Evolutionary conservation across 345 rosid species (phyloP).

Genomic region (Atalantia buxifolia): DNA sequence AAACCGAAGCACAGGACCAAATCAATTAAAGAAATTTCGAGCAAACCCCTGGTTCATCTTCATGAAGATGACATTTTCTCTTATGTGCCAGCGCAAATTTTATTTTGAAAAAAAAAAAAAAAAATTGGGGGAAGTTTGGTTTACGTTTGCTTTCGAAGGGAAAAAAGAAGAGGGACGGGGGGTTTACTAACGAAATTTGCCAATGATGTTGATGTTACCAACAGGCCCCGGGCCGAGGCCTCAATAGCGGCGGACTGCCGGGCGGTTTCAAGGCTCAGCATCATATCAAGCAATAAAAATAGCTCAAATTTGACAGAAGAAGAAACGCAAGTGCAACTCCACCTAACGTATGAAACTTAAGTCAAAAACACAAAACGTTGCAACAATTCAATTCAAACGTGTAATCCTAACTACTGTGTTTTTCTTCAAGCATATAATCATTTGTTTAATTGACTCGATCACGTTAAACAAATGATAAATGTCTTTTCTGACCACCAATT

Average conservation of each 20-base stretch:
- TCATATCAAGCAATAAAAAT: not conserved
- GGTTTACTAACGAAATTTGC: not conserved
- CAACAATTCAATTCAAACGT: not conserved
- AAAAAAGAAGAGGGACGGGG: too few species aligned
- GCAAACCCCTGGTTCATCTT: too few species aligned
- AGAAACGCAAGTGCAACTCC: not conserved
- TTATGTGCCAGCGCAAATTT: too few species aligned
- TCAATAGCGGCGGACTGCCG: not conserved
- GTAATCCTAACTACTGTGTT: not conserved
- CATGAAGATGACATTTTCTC: too few species aligned
- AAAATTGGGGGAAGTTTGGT: too few species aligned
- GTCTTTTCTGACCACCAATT: slow-evolving; percentile 6
- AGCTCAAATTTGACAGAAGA: not conserved
- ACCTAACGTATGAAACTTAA: not conserved
- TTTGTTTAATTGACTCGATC: slow-evolving; percentile 16
- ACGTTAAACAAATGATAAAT: not conserved
- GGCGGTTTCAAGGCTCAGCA: slow-evolving; percentile 3
- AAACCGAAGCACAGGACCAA: too few species aligned
- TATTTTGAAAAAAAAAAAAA: too few species aligned
- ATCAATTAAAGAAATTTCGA: too few species aligned
- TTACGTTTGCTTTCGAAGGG: too few species aligned
- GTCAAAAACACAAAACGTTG: slow-evolving; percentile 1
- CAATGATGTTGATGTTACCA: not conserved
- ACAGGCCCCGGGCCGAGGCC: not conserved
- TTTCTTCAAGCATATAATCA: slow-evolving; percentile 16